Conservation (phyloP, 345 rosid species). For the Clausena lansium region DNA sequence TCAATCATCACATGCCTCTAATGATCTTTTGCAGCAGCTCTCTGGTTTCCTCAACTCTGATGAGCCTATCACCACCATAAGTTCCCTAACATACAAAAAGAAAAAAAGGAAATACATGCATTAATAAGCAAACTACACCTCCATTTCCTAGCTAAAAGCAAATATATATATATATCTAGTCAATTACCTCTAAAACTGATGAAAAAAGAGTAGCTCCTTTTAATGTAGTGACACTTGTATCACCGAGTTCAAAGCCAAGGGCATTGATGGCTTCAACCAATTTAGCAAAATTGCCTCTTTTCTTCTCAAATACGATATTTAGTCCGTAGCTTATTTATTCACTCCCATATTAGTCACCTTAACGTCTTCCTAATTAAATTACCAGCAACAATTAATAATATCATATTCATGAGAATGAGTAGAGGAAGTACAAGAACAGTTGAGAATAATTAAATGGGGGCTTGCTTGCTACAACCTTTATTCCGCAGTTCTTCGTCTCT, state of each 20-base stretch:
- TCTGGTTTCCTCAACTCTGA: constrained; percentile 24
- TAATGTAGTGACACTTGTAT: constrained; percentile 48
- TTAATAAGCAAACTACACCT: background rate
- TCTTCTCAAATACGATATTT: constrained; percentile 57
- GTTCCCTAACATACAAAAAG: constrained; percentile 32
- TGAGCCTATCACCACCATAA: constrained; percentile 20
- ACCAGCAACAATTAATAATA: background rate
- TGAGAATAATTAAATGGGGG: too few relatives aligned
- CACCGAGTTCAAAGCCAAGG: constrained; percentile 51
- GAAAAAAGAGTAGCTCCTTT: constrained; percentile 53
- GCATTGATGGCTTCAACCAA: constrained; percentile 50
- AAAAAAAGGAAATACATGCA: background rate
- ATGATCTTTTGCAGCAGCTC: constrained; percentile 38
- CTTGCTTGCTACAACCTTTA: constrained; percentile 40
- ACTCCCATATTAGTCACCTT: constrained; percentile 45
- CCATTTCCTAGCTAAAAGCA: background rate
- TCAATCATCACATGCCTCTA: background rate
- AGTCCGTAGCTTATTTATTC: constrained; percentile 56
- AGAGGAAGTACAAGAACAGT: too few relatives aligned
- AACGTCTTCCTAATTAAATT: constrained; percentile 51
- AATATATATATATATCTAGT: too few relatives aligned
- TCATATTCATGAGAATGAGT: too few relatives aligned
- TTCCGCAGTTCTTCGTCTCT: constrained; percentile 38
- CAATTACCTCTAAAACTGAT: constrained; percentile 45
- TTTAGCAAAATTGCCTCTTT: constrained; percentile 47